Base-by-base conservation (phyloP, 345 rosid species). In the Eucalyptus sp. region DNA sequence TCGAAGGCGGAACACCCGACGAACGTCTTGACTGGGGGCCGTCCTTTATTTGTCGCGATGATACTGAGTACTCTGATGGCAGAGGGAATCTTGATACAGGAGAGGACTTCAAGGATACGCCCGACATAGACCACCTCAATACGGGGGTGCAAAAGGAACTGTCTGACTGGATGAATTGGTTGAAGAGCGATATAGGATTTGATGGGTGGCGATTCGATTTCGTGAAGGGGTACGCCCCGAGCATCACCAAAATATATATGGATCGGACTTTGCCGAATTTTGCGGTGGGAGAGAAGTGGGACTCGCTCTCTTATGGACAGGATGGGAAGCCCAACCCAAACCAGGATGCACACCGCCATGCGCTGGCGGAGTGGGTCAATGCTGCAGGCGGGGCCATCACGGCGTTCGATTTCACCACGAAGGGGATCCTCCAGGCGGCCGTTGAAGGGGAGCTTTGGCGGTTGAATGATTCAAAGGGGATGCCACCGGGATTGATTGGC, bases 121-220 rank as follows among this genome's bases (percentile, higher is more conserved):
- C 99, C 0, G 99, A 97, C 60, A 96, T 97, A 56, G 99, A 97
- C 89, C 99, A 95, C 88, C 95, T 95, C 89, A 97, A 96, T 87
- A 92, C 91, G 3, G 92, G 90, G 46, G 97, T 93, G 44, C 97
- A 95, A 86, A 91, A 41, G 10, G 98, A 96, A 91, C 88, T 97
- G 86, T 93, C 99, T 0, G 98, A 93, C 56, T 97, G 99, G 99
- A 95, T 96, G 98, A 97, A 95, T 37, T 97, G 99, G 99, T 85
- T 97, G 10, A 97, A 95, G 84, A 83, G 93, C 17, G 98, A 95
- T 6, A 93, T 95, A 14, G 97, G 99, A 43, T 97, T 95, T 87
- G 90, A 91, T 33, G 97, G 99, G 80, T 96, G 97, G 97, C 89
- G 99, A 87, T 95, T 96, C 71, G 99, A 96, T 87, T 95, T 94